Evolutionary conservation across 2,329 filamentous ascomycete genomes (phyloP).

Genomic region (Monilinia fructicola): DNA sequence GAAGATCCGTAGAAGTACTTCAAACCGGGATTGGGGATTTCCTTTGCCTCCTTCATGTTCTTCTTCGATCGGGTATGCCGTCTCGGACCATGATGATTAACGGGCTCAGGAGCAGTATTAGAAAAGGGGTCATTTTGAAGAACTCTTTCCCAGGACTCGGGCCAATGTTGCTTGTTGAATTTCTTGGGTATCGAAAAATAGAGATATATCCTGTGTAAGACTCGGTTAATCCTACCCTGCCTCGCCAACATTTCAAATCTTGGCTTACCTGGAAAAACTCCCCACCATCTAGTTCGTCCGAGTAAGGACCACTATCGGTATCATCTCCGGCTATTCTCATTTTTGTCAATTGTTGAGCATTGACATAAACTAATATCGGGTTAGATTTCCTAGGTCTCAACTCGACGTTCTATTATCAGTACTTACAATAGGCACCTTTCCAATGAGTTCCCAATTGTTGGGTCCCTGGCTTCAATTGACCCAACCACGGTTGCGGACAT

Average conservation of each 20-base stretch:
- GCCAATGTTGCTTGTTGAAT: conserved; percentile 31
- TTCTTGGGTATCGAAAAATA: conserved; percentile 35
- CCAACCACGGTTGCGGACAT: conserved; percentile 46
- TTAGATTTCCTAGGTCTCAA: conserved; percentile 15
- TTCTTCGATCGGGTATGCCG: conserved; percentile 12
- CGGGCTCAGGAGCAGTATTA: background rate
- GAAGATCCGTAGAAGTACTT: conserved; percentile 41
- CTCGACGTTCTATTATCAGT: background rate
- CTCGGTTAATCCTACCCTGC: background rate
- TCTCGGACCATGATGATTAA: background rate
- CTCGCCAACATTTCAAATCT: background rate
- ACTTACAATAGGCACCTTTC: conserved; percentile 51
- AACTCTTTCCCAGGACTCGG: conserved; percentile 30
- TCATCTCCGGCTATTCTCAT: conserved; percentile 27
- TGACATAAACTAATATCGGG: conserved; percentile 29
- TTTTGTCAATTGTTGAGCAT: conserved; percentile 28
- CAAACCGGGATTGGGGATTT: conserved; percentile 23
- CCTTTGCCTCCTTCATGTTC: background rate
- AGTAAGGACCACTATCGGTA: conserved; percentile 24
- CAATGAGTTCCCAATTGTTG: conserved; percentile 46
- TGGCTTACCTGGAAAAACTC: conserved; percentile 34
- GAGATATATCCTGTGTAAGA: conserved; percentile 32
- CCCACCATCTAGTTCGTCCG: conserved; percentile 28
- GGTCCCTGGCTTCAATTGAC: conserved; percentile 41
- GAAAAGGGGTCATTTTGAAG: conserved; percentile 34